Conservation (phyloP, 805 yeast genomes). For the Wickerhamomyces hampshirensis region DNA sequence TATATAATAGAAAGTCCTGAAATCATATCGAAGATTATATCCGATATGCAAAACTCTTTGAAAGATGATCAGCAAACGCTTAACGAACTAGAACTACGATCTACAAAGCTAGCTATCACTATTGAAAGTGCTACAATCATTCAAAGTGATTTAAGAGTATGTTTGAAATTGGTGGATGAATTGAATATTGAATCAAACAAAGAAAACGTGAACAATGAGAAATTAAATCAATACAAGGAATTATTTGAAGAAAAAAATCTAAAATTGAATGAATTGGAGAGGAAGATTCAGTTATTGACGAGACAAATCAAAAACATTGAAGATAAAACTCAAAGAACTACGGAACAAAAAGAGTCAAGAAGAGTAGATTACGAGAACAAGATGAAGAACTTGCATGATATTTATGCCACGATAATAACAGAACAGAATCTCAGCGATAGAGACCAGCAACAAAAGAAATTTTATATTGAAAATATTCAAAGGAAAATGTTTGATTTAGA, state of each 20-base stretch:
- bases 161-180: conserved; percentile 20
- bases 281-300: conserved; percentile 34
- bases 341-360: conserved; percentile 33
- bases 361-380: conserved; percentile 30
- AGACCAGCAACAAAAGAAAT: conserved; percentile 31
- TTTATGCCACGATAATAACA: conserved; percentile 32
- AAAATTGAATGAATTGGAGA: conserved; percentile 25
- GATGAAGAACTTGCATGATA: conserved; percentile 30
- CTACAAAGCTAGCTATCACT: conserved; percentile 47
- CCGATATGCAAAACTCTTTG: conserved; percentile 45
- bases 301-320: conserved; percentile 36
- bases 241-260: conserved; percentile 14
- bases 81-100: conserved; percentile 39
- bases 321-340: conserved; percentile 35
- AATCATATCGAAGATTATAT: conserved; percentile 45
- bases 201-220: conserved; percentile 10
- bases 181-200: conserved; percentile 15
- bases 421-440: conserved; percentile 35
- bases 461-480: conserved; percentile 34
- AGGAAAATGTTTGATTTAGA: conserved; percentile 29
- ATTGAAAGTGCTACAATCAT: conserved; percentile 49
- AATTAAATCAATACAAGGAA: conserved; percentile 17
- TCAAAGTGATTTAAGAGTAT: conserved; percentile 17
- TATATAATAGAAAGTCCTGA: conserved; percentile 60
- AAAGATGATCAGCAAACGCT: conserved; percentile 34